Base-by-base conservation (phyloP, 129 eudicot genomes). In the Tagetes erecta region DNA sequence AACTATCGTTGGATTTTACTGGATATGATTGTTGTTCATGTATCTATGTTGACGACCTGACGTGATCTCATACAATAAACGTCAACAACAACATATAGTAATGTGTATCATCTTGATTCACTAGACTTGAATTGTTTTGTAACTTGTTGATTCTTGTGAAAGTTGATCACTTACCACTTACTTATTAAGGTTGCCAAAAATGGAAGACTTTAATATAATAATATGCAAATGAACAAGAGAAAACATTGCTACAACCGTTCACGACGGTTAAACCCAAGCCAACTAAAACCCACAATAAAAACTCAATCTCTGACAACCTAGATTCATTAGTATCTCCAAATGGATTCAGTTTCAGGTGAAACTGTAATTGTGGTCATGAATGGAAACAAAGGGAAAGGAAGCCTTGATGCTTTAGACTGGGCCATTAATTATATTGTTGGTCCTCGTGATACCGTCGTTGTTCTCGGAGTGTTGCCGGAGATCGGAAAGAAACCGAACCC, bases 391-490 rank as follows among this genome's bases (percentile, higher is more conserved):
- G 80, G 77, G 7, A 81, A 81, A 63, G 77, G 68, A 45, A 70
- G 73, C 12, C 44, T 75, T 0, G 84, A 81, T 37, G 84, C 84
- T 12, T 57, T 81, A 52, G 77, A 81, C 9, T 81, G 84, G 81
- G 81, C 81, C 3, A 75, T 75, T 52, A 75, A 63, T 42, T 81
- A 81, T 56, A 75, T 81, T 3, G 81, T 75, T 63, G 68, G 84
- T 60, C 69, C 69, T 0, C 75, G 70, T 14, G 81, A 75, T 40
- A 81, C 84, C 5, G 70, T 81, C 37, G 84, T 75, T 37, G 84
- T 68, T 69, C 77, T 81, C 4, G 84, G 84, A 60, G 81, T 81
- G 56, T 75, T 81, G 51, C 84, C 84, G 33, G 84, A 81, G 67
- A 76, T 75, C 41, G 84, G 77, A 42, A 75, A 75, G 56, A 81